Percentiles rank a stretch among this genome's conserved stretches.
These are phyloP conservation scores for Morella rubra DNA, from an alignment of 306 rosid genomes.

Conservation along the genomic window DNA sequence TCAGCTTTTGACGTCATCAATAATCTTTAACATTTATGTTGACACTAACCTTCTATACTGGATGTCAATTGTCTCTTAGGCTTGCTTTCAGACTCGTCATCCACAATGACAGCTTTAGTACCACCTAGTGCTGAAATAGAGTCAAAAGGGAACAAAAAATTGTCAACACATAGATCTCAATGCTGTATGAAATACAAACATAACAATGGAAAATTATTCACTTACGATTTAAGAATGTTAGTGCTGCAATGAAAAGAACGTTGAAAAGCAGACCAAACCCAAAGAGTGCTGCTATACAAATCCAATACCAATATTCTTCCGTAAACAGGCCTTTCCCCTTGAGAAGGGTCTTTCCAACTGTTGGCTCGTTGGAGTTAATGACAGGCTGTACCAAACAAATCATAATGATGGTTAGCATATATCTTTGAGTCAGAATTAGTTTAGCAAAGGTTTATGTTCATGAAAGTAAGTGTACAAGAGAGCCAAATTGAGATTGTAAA, in stretches of 20 bases:
- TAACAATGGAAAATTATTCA: constrained; percentile 5
- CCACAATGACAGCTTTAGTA: constrained; percentile 47
- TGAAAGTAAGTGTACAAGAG: no score
- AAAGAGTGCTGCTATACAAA: constrained; percentile 65
- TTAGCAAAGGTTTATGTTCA: no score
- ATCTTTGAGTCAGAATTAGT: no score
- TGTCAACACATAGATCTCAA: constrained; percentile 7
- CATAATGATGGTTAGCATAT: no score
- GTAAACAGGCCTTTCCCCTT: constrained; percentile 58
- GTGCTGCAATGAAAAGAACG: constrained; percentile 45
- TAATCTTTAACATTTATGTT: neutral
- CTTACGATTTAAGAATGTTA: constrained; percentile 72
- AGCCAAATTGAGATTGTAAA: no score
- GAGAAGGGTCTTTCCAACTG: constrained; percentile 71
- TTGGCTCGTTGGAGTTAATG: no score
- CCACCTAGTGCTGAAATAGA: constrained; percentile 46
- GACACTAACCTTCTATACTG: constrained; percentile 6
- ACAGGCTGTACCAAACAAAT: no score
- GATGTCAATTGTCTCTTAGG: constrained; percentile 15
- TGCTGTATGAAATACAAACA: neutral
- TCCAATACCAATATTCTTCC: constrained; percentile 75
- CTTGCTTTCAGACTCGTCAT: constrained; percentile 39
- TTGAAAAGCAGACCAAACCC: constrained; percentile 71
- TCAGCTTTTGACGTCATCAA: neutral
- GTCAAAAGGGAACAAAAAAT: neutral